Conservation (phyloP, 2,329 filamentous ascomycete species). For the Trichoderma oligosporum region DNA sequence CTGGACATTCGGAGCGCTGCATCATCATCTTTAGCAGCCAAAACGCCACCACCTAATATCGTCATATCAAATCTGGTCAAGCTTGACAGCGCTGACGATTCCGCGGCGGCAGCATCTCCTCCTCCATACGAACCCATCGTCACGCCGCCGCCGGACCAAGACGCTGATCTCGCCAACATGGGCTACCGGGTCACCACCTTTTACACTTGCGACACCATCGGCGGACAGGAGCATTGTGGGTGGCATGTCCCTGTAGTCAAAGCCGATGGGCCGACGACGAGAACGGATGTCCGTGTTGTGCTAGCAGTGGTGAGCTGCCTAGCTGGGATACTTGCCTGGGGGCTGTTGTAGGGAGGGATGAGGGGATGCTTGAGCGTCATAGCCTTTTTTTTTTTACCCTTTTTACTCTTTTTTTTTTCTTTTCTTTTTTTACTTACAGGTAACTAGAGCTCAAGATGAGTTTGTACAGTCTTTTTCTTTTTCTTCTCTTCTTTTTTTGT, state of each 20-base stretch:
- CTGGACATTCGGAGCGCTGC: no score
- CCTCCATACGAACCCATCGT: constrained; percentile 30
- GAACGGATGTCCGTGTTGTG: constrained; percentile 25
- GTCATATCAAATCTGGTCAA: neutral
- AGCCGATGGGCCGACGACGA: constrained; percentile 23
- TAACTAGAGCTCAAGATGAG: no score
- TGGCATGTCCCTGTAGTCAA: constrained; percentile 37
- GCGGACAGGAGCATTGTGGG: constrained; percentile 32
- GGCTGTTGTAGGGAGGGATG: constrained; percentile 23
- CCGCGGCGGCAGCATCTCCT: neutral
- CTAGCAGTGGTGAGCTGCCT: constrained; percentile 23
- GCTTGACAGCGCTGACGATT: neutral
- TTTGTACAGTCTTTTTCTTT: no score
- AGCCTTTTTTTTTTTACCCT: no score
- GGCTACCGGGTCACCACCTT: constrained; percentile 35
- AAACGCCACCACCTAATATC: neutral
- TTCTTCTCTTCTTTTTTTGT: neutral
- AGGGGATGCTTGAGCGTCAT: no score
- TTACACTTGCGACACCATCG: constrained; percentile 34
- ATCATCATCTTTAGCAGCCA: no score
- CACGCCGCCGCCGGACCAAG: constrained; percentile 33
- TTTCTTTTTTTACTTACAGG: neutral
- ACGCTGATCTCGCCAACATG: constrained; percentile 29
- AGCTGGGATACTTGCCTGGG: constrained; percentile 27
- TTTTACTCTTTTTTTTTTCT: neutral